These are phyloP conservation scores for Cladorrhinum sp. DNA, from an alignment of 2,329 filamentous ascomycete genomes.

Conservation along the genomic window DNA sequence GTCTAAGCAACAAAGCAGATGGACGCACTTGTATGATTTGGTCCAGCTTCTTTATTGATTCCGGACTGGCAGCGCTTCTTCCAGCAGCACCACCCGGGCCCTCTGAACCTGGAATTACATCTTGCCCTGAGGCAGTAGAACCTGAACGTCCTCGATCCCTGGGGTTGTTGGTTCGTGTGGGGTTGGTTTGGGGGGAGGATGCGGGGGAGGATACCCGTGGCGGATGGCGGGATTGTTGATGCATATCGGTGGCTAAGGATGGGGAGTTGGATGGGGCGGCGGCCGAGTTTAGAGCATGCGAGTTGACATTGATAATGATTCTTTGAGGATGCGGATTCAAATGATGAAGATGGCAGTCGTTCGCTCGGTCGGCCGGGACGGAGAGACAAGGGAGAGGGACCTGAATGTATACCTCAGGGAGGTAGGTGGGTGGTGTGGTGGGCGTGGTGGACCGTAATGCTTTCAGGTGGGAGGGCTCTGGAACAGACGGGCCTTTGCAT, in stretches of 20 bases:
- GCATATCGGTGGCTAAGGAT: conserved; percentile 56
- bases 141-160: conserved; percentile 58
- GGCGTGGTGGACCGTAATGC: neutral
- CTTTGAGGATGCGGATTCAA: neutral
- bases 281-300: conserved; percentile 4
- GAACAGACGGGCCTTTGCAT: conserved; percentile 24
- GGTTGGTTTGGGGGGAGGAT: conserved; percentile 68
- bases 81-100: conserved; percentile 36
- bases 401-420: neutral
- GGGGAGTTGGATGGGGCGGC: conserved; percentile 4
- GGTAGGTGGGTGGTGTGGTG: neutral
- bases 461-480: conserved; percentile 17
- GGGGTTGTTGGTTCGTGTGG: conserved; percentile 68
- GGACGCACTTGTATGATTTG: conserved; percentile 79
- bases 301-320: conserved; percentile 1
- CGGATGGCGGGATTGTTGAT: conserved; percentile 80
- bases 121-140: conserved; percentile 43
- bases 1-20: neutral
- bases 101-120: conserved; percentile 47
- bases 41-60: conserved; percentile 76
- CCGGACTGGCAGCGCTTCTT: conserved; percentile 50
- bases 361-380: neutral
- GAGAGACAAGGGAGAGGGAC: neutral
- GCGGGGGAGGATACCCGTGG: conserved; percentile 71
- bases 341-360: neutral